Evolutionary conservation across 768 basidiomycete genomes (phyloP), one percentile per base, ranked within the genome.

Genomic region (Boletus patriciae): DNA sequence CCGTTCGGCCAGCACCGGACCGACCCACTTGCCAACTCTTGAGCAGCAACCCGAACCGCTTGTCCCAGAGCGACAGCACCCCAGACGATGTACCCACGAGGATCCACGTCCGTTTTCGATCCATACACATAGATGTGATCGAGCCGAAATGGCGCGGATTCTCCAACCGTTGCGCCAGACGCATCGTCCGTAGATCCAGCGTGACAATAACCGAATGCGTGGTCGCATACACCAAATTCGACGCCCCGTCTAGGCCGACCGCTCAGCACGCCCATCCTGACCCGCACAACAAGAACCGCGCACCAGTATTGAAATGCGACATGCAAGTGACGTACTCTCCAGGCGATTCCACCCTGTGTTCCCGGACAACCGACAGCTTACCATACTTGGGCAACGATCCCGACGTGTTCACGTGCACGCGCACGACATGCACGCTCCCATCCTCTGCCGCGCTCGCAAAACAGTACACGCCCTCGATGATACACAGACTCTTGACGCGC

Each of bases 51-150:
- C 95, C 94, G 62, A 98, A 99, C 11, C 96, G 88, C 42, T 93
- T 84, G 74, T 99, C 97, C 94, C 95, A 99, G 3, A 99, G 78
- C 0, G 90, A 86, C 13, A 98, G 74, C 15, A 88, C 83, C 6
- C 96, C 97, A 2, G 82, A 83, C 3, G 88, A 84, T 1, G 96
- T 97, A 3, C 92, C 96, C 18, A 90, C 86, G 13, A 97, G 78
- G 25, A 96, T 78, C 96, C 96, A 98, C 6, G 90, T 83, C 25
- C 82, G 84, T 66, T 88, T 91, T 34, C 85, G 83, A 68, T 96
- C 94, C 45, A 94, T 71, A 62, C 92, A 96, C 55, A 96, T 70
- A 40, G 85, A 82, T 0, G 93, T 90, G 57, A 98, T 92, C 0
- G 93, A 85, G 0, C 97, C 96, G 62, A 85, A 82, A 63, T 96